These are phyloP conservation scores for Helichrysum umbraculigerum DNA, from an alignment of 129 eudicot genomes.

Conservation along the genomic window DNA sequence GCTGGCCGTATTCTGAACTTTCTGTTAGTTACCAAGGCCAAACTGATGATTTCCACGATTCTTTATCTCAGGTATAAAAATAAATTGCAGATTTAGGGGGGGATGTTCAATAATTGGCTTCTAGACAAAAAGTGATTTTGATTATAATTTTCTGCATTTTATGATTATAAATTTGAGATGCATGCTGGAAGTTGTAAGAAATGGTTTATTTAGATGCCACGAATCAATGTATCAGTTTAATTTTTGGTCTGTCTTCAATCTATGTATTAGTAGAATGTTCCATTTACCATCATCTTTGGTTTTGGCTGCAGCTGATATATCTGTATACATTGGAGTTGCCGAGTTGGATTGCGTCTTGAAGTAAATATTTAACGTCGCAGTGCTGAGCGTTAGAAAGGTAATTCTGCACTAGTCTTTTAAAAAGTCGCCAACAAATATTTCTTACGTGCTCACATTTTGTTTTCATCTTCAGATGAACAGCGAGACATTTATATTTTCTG, in stretches of 20 bases:
- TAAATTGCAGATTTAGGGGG: background rate
- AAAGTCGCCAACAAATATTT: conserved; percentile 2
- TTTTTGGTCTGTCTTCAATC: background rate
- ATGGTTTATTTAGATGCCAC: background rate
- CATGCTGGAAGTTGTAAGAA: background rate
- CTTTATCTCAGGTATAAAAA: background rate
- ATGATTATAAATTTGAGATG: background rate
- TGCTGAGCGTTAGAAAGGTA: conserved; percentile 28
- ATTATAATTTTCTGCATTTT: background rate
- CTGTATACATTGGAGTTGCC: conserved; percentile 10
- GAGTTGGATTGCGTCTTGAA: conserved; percentile 15
- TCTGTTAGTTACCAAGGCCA: conserved; percentile 10
- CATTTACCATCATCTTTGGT: background rate
- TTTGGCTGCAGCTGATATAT: conserved; percentile 32
- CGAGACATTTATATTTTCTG: background rate
- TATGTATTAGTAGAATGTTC: background rate
- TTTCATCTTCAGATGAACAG: background rate
- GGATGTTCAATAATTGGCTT: background rate
- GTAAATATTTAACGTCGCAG: background rate
- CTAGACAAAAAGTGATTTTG: background rate
- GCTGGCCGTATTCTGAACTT: conserved; percentile 20
- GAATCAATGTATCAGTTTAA: too few relatives aligned
- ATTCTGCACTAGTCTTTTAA: conserved; percentile 4
- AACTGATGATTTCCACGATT: background rate
- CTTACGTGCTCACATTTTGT: background rate